Base-by-base conservation (phyloP, 345 rosid genomes). In the Microthlaspi erraticum region DNA sequence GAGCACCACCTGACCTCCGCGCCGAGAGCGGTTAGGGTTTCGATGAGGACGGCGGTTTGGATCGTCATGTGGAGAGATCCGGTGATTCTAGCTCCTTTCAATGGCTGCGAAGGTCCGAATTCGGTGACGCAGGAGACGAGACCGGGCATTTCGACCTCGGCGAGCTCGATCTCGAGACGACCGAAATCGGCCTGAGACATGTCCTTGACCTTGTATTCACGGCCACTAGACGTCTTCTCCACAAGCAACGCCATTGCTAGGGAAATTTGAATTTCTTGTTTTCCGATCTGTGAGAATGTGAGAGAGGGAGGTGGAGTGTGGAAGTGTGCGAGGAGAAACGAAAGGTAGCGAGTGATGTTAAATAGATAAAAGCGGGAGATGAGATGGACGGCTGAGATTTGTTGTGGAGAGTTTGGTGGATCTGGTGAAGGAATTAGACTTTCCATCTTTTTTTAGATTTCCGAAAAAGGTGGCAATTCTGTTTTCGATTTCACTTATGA, bases 1-100 rank as follows among this genome's bases (percentile, higher is more conserved):
- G 96, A 92, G 77, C 98, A 92, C 98, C 96, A 92, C n/a, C 98
- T 84, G 62, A 92, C 96, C 69, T 90, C 89, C 0, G 98, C 96
- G 10, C 96, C 96, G 1, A 92, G 84, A 1, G 87, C 81, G 33
- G 98, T 85, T 9, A 92, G 79, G 29, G 98, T 92, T 31, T 92
- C 98, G 59, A 92, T 92, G 16, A 92, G 85, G 3, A 92, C 98
- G 9, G 93, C 98, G 57, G 96, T 92, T 56, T 92, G 96, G 66
- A 92, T 92, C 0, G 95, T 92, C 98, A 92, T 90, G 87, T 92
- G 96, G 57, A 92, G 96, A 11, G 96, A 90, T 18, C 96, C 96
- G 8, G 96, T 88, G 78, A 92, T 92, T 58, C 60, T 81, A 33
- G 96, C 98, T 1, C 98, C 98, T 60, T 90, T 90, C 52, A 90